phyloP scores from a whole-genome alignment of 169 alveolate genomes.

The Cryptosporidium tyzzeri region DNA sequence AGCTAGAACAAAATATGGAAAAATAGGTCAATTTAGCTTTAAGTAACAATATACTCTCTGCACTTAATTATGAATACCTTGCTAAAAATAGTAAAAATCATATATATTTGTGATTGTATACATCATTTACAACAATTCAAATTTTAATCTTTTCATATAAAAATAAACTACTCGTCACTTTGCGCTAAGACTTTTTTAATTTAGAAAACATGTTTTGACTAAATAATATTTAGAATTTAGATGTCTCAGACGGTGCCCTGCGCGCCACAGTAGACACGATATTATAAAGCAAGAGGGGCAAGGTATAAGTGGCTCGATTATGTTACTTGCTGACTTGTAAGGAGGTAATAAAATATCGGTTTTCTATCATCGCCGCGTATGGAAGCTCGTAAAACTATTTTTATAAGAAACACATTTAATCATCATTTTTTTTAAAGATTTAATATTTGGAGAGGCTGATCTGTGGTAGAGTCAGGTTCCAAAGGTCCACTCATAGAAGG shows the following conservation, averaged over 20 bases:
- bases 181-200: not conserved
- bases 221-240: not conserved
- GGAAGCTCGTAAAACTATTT: conserved; percentile 56
- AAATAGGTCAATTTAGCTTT: no score
- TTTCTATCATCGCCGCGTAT: conserved; percentile 63
- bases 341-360: conserved; percentile 63
- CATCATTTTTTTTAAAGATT: conserved; percentile 18
- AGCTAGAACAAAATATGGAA: not conserved
- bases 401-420: conserved; percentile 9
- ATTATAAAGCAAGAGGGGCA: conserved; percentile 41
- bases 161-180: not conserved
- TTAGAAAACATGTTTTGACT: conserved; percentile 11
- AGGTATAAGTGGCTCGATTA: conserved; percentile 58
- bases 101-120: no score
- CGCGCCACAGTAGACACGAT: conserved; percentile 77
- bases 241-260: conserved; percentile 38
- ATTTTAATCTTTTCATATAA: not conserved
- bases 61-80: no score
- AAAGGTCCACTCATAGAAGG: conserved; percentile 67
- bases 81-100: no score
- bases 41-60: not conserved
- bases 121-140: not conserved
- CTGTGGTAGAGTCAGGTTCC: conserved; percentile 61
- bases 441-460: conserved; percentile 33
- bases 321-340: conserved; percentile 72